Evolutionary conservation across 169 alveolate genomes (phyloP).

Genomic region (Plasmodium vinckei): DNA sequence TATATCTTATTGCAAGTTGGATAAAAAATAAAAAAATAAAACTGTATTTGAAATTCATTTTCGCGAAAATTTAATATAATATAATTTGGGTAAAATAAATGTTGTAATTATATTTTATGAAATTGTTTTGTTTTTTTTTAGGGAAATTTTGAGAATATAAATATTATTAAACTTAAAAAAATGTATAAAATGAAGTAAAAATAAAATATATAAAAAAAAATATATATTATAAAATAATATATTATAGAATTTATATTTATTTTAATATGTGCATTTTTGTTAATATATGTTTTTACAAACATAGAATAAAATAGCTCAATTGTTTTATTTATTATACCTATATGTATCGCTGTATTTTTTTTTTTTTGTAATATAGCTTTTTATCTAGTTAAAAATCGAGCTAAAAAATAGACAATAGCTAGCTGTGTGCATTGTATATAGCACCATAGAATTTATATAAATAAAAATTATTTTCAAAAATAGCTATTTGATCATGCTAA

Average conservation of each 20-base stretch:
- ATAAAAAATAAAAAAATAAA: constrained; percentile 14
- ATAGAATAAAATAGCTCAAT: neutral
- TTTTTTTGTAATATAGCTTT: neutral
- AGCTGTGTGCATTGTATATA: neutral
- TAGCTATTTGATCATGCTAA: too few species aligned
- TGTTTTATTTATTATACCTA: constrained; percentile 1
- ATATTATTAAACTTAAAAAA: neutral
- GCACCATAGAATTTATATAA: too few species aligned
- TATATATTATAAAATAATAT: neutral
- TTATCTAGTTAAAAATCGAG: too few species aligned
- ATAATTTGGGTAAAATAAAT: neutral
- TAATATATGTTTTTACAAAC: neutral
- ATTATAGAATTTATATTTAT: neutral
- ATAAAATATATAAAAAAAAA: neutral
- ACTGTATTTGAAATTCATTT: constrained; percentile 38
- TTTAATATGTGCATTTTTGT: neutral
- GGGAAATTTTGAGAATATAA: neutral
- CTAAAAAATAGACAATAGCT: neutral
- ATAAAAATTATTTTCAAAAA: too few species aligned
- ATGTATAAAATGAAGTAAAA: neutral
- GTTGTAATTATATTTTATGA: too few species aligned
- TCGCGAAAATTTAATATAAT: constrained; percentile 1
- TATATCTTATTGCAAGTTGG: constrained; percentile 11
- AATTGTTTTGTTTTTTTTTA: too few species aligned
- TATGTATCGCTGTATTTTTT: neutral